Evolutionary conservation across 2,329 filamentous ascomycete species (phyloP), one percentile per base, ranked within the genome.

Genomic region (Coleophoma cylindrospora): DNA sequence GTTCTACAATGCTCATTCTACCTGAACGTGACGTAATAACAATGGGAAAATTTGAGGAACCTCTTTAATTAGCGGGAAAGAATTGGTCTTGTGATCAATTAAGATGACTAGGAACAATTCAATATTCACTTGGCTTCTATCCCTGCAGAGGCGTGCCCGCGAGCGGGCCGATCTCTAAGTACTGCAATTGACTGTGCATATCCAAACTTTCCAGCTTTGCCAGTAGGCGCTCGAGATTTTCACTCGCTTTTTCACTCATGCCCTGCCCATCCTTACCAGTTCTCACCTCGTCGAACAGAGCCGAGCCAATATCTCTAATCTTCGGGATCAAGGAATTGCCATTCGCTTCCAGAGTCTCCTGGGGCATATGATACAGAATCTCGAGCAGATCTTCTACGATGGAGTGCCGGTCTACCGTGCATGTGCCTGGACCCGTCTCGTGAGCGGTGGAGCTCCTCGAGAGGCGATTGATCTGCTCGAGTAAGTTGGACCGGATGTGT

Each of bases 311-410:
- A 45, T 69, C 68, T 17, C 68, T 56, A 22, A 69, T 61, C 52
- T 70, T 70, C n/a, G 66, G 54, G 17, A 54, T 36, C 14, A 52
- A 41, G 40, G 46, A 50, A 27, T 49, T 43, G 5, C 54, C 54
- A 45, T 56, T 56, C 5, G 64, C 63, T 49, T 69, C 62, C 12
- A 69, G 61, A 0, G 66, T 62, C 6, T 64, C 57, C 6, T 58
- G 56, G 11, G 66, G 64, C 11, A 69, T 60, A 21, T 68, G 66
- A 32, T 67, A 62, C 1, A 70, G 40, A 0, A 69, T 66, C 45
- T 69, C 67, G 2, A 70, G 50, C 2, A 70, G 45, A 48, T 69
- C 67, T 8, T 68, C 66, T 1, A 68, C 59, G 15, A 69, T 65
- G 12, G 54, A 59, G 17, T 65, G 62, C 40, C 68, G 64, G 34